A percentile compares a stretch with the other conserved stretches of the same genome.
phyloP scores from a whole-genome alignment of 805 yeast genomes.

The Candida maris region DNA sequence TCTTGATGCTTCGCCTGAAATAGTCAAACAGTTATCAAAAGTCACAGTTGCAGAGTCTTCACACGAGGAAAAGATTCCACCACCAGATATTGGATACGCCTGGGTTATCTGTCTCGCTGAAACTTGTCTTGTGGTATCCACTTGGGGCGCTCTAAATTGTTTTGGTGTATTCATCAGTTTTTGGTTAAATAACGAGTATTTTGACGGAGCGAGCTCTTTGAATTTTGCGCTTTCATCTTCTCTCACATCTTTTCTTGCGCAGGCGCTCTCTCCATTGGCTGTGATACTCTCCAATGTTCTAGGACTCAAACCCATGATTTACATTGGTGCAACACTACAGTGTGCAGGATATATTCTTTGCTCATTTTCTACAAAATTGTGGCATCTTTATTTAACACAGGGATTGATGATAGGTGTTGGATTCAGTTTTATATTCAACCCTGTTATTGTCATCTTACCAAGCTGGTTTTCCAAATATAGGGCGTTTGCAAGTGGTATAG shows the following conservation, averaged over 20 bases:
- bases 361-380: constrained; percentile 45
- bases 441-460: constrained; percentile 46
- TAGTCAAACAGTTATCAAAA: neutral
- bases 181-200: constrained; percentile 46
- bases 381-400: constrained; percentile 51
- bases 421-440: constrained; percentile 48
- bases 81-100: constrained; percentile 52
- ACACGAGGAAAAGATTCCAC: constrained; percentile 35
- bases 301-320: constrained; percentile 20
- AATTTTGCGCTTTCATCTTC: constrained; percentile 66
- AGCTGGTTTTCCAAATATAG: constrained; percentile 51
- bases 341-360: constrained; percentile 49
- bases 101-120: constrained; percentile 47
- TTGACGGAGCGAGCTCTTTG: constrained; percentile 47
- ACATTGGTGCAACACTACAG: constrained; percentile 40
- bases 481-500: constrained; percentile 39
- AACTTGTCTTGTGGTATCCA: constrained; percentile 42
- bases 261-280: constrained; percentile 22
- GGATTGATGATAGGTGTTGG: constrained; percentile 51
- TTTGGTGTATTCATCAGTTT: constrained; percentile 57
- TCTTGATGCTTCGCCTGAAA: neutral
- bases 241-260: constrained; percentile 17
- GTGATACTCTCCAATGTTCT: constrained; percentile 13
- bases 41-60: neutral
- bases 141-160: constrained; percentile 66